These are phyloP conservation scores for Ciborinia camelliae DNA, from an alignment of 2,329 filamentous ascomycete genomes.

Conservation along the genomic window DNA sequence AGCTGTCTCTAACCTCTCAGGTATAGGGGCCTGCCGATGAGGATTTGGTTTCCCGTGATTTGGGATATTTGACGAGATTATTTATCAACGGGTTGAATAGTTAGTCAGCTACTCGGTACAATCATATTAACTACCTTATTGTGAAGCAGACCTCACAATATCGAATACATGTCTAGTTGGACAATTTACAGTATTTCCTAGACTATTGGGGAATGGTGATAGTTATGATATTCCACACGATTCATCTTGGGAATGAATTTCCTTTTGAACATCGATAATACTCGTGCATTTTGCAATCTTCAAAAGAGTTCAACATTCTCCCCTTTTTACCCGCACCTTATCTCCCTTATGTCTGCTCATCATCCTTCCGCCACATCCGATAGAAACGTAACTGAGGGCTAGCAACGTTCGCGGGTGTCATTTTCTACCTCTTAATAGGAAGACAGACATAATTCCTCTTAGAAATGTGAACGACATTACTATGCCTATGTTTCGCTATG, in stretches of 20 bases:
- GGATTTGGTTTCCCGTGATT: neutral
- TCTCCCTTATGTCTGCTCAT: neutral
- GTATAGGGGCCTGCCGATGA: neutral
- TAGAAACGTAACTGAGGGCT: neutral
- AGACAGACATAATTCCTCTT: neutral
- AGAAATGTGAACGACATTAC: neutral
- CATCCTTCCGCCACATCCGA: neutral
- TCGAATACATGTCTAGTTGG: neutral
- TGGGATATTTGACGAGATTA: neutral
- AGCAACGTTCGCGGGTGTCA: neutral
- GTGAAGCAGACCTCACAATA: neutral
- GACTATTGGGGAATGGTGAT: neutral
- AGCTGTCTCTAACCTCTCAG: too few species aligned
- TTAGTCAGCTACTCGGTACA: too few species aligned
- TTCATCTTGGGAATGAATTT: neutral
- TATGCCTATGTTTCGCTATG: too few species aligned
- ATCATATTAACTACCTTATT: neutral
- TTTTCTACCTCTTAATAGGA: neutral
- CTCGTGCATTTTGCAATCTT: neutral
- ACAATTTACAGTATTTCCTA: neutral
- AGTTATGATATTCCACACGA: neutral
- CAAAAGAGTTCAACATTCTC: neutral
- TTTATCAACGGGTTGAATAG: neutral
- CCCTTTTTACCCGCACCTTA: neutral
- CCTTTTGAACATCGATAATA: neutral